Evolutionary conservation across 208 protist genomes (phyloP), one percentile per base, ranked within the genome.

Genomic region (Trypanosomatidae sp.): DNA sequence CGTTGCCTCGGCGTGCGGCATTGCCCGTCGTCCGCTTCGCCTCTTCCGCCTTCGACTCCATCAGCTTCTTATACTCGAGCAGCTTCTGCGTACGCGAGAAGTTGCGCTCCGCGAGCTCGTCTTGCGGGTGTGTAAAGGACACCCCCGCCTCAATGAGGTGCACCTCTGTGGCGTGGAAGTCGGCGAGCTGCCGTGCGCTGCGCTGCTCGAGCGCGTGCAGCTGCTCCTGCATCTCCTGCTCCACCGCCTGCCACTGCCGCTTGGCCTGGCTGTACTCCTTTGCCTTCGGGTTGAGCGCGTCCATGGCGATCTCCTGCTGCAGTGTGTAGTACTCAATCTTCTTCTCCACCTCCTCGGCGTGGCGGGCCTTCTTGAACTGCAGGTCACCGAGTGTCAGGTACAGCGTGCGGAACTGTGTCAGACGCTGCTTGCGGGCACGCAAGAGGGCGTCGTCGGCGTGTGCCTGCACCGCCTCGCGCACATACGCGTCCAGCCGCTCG

Each of bases 381-480:
- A 86, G 58, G 46, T 92, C 83, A 3, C 83, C 83, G 11, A 92
- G 62, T 8, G 83, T 92, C 33, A 92, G 67, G 63, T 92, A 92
- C 2, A 92, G 56, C 19, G 56, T 46, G 33, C 78, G 65, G 53
- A 92, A 92, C 46, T 88, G 75, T 18, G 66, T 63, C 4, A 92
- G 60, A 6, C 73, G 73, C 38, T 84, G 57, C 43, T 83, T 67
- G 27, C 77, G 68, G 15, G 72, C 47, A 7, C 70, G 56, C 27
- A 85, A 38, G 23, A 72, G 54, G 1, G 63, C 20, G 6, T 48
- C 45, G 8, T 66, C 58, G 2, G 65, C 50, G 21, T 65, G 41
- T 1, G 35, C 33, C 18, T 66, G 44, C n/a, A 87, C 35, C 6
- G 39, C 53, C 23, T 79, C 61, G 6, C 53, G 43, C 1, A 66